A percentile compares a stretch with the other conserved stretches of the same genome.
Conservation (phyloP, 225 moss, liverwort and hornwort species). For the Lunularia cruciata region DNA sequence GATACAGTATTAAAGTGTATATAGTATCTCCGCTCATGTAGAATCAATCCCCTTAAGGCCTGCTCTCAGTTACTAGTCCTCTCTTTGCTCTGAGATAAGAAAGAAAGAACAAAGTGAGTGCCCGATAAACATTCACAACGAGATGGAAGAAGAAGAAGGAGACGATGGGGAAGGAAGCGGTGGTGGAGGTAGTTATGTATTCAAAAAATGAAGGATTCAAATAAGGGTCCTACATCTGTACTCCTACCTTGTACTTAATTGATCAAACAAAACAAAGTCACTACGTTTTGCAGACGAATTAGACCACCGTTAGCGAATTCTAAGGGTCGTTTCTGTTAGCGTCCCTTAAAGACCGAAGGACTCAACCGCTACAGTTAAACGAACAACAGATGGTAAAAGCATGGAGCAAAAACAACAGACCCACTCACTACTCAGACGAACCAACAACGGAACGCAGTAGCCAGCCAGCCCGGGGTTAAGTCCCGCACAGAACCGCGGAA, state of each 20-base stretch:
- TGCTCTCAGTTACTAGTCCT: background rate
- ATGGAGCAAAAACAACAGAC: background rate
- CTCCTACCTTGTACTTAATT: background rate
- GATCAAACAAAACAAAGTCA: background rate
- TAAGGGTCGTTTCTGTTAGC: slow-evolving; percentile 13
- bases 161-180: background rate
- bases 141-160: background rate
- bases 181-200: too few relatives aligned
- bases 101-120: background rate
- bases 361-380: slow-evolving; percentile 15
- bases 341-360: background rate
- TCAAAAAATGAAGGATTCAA: background rate
- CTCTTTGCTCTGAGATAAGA: background rate
- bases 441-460: background rate
- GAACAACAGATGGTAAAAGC: background rate
- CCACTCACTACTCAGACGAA: background rate
- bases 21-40: background rate
- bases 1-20: slow-evolving; percentile 16
- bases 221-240: background rate
- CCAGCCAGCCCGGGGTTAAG: too few relatives aligned
- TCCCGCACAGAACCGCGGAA: background rate
- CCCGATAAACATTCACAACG: too few relatives aligned
- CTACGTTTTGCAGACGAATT: background rate
- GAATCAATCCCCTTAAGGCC: background rate
- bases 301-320: slow-evolving; percentile 18